phyloP scores from a whole-genome alignment of 2,329 filamentous ascomycete genomes.

The Neurospora sp. region DNA sequence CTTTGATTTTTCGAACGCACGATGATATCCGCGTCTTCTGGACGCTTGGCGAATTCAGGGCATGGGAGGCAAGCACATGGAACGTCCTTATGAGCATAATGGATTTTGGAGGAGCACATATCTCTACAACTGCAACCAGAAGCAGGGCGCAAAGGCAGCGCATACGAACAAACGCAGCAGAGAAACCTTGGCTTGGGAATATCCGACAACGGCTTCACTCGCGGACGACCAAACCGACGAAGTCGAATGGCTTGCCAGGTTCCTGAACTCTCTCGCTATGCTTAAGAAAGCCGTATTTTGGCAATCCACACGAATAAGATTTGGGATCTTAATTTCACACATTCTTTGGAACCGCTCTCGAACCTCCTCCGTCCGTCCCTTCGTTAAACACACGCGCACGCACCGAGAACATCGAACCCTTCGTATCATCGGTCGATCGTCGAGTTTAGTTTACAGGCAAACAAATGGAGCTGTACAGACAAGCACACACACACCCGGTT shows the following conservation, averaged over 20 bases:
- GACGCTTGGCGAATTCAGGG: background rate
- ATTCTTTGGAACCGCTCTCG: background rate
- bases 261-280: background rate
- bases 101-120: background rate
- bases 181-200: background rate
- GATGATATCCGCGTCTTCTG: background rate
- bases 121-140: background rate
- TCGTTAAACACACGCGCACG: background rate
- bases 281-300: background rate
- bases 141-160: background rate
- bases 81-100: background rate
- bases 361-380: background rate
- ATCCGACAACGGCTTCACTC: background rate
- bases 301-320: background rate
- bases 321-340: background rate
- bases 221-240: background rate
- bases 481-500: background rate
- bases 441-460: background rate
- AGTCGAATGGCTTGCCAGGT: background rate
- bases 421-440: background rate
- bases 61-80: background rate
- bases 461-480: background rate
- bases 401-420: background rate
- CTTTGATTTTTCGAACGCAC: background rate
- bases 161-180: background rate